Conservation (phyloP, 2,329 filamentous ascomycete species). For the Pseudohalonectria lignicola region DNA sequence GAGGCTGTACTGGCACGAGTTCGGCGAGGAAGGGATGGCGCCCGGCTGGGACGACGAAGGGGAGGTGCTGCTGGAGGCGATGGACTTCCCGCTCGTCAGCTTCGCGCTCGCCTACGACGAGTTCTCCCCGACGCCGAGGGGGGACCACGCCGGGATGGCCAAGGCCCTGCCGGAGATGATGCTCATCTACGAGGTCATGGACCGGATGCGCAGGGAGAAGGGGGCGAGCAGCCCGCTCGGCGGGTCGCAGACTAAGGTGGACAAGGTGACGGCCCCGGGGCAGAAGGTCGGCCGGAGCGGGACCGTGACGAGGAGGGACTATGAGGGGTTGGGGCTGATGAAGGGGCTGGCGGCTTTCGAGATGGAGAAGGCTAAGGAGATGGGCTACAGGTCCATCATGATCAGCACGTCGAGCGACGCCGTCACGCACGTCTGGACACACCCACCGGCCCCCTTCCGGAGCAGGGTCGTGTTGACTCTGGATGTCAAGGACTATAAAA, state of each 20-base stretch:
- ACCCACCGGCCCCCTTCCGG: slow-evolving; percentile 14
- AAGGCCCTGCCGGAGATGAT: slow-evolving; percentile 5
- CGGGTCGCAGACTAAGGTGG: slow-evolving; percentile 10
- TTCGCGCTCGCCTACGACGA: slow-evolving; percentile 17
- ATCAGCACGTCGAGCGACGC: slow-evolving; percentile 13
- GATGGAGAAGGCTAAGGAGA: slow-evolving; percentile 10
- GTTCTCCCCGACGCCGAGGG: slow-evolving; percentile 9
- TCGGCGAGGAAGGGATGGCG: not conserved
- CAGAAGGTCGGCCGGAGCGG: slow-evolving; percentile 15
- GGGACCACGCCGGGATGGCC: slow-evolving; percentile 3
- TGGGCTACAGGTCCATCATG: slow-evolving; percentile 15
- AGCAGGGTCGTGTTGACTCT: slow-evolving; percentile 1
- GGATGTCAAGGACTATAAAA: no score
- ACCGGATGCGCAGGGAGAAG: not conserved
- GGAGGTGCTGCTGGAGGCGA: slow-evolving; percentile 14
- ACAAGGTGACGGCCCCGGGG: slow-evolving; percentile 9
- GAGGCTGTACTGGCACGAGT: slow-evolving; percentile 15
- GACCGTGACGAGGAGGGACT: slow-evolving; percentile 14
- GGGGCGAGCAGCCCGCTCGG: not conserved
- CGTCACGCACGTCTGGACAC: slow-evolving; percentile 14
- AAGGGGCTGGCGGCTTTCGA: slow-evolving; percentile 11
- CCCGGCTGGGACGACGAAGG: not conserved
- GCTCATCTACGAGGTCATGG: slow-evolving; percentile 2
- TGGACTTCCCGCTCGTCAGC: slow-evolving; percentile 20
- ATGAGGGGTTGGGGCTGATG: slow-evolving; percentile 16